These are phyloP conservation scores for Perkinsus chesapeaki DNA, from an alignment of 169 alveolate genomes.

Conservation along the genomic window DNA sequence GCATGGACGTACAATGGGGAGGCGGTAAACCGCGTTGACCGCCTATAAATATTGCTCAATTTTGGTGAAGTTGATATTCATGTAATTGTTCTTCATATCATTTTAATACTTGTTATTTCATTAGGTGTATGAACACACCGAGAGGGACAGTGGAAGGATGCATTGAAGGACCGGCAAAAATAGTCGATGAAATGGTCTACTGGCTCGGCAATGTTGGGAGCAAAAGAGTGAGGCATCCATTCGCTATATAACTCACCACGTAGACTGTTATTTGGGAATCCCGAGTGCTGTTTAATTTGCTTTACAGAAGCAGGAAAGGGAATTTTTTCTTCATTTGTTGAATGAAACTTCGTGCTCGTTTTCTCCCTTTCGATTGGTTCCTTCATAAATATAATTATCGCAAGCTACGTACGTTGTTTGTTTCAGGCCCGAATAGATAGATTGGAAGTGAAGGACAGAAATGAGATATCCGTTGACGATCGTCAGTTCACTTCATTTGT, in stretches of 20 bases:
- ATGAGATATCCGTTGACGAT: background rate
- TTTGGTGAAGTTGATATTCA: background rate
- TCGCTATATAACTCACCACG: too few species aligned
- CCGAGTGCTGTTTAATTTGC: too few species aligned
- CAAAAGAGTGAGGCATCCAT: background rate
- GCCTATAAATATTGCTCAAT: too few species aligned
- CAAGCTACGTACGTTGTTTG: background rate
- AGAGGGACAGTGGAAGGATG: constrained; percentile 43
- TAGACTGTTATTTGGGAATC: too few species aligned
- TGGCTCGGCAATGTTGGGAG: background rate
- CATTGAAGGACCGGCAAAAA: constrained; percentile 30
- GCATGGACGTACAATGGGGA: too few species aligned
- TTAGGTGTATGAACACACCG: constrained; percentile 33
- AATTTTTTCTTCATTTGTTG: too few species aligned
- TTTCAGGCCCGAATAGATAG: background rate
- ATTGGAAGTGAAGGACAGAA: background rate
- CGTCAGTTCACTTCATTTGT: background rate
- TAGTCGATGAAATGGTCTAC: background rate
- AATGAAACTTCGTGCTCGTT: too few species aligned
- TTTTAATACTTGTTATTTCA: background rate
- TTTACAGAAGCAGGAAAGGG: too few species aligned
- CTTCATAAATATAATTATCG: too few species aligned
- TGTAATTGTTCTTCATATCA: background rate
- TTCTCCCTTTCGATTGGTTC: too few species aligned
- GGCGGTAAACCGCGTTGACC: too few species aligned